Conservation (phyloP, 2,329 filamentous ascomycete genomes). For the Diaporthe longicolla region DNA sequence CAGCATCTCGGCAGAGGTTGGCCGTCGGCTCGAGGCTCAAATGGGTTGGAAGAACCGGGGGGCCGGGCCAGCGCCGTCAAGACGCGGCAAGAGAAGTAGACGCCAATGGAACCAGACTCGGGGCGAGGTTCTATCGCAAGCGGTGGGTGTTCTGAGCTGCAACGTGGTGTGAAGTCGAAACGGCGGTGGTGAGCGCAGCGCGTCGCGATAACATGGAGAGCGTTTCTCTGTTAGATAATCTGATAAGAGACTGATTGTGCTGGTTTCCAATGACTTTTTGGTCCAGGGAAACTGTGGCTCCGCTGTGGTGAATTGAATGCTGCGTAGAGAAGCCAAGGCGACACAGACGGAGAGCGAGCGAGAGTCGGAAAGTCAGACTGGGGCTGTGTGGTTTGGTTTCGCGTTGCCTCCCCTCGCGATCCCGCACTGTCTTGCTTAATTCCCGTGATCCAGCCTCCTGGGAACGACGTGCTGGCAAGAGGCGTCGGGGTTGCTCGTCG, state of each 20-base stretch:
- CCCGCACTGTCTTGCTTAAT: background rate
- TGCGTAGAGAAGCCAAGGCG: background rate
- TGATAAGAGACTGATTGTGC: background rate
- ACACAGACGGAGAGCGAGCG: slow-evolving; percentile 11
- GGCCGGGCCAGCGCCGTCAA: slow-evolving; percentile 58
- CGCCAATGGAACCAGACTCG: slow-evolving; percentile 36
- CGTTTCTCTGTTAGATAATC: background rate
- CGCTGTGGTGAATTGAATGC: slow-evolving; percentile 21
- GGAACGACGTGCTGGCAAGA: background rate
- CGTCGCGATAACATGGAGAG: slow-evolving; percentile 37
- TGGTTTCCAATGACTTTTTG: background rate
- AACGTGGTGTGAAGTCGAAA: slow-evolving; percentile 6
- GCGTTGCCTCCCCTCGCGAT: slow-evolving; percentile 23
- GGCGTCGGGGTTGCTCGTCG: slow-evolving; percentile 6
- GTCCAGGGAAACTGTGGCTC: background rate
- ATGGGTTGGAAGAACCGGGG: slow-evolving; percentile 37
- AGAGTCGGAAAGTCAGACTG: slow-evolving; percentile 1
- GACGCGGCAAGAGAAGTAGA: slow-evolving; percentile 56
- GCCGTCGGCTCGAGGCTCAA: slow-evolving; percentile 45
- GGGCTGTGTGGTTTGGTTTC: slow-evolving; percentile 32
- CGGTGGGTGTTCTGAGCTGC: background rate
- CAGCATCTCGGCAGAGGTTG: slow-evolving; percentile 73
- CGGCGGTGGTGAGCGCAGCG: background rate
- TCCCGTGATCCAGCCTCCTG: slow-evolving; percentile 27
- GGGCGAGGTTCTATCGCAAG: slow-evolving; percentile 20